Evolutionary conservation across 352 stramenopile genomes (phyloP).

Genomic region (Phytopythium delawarense): DNA sequence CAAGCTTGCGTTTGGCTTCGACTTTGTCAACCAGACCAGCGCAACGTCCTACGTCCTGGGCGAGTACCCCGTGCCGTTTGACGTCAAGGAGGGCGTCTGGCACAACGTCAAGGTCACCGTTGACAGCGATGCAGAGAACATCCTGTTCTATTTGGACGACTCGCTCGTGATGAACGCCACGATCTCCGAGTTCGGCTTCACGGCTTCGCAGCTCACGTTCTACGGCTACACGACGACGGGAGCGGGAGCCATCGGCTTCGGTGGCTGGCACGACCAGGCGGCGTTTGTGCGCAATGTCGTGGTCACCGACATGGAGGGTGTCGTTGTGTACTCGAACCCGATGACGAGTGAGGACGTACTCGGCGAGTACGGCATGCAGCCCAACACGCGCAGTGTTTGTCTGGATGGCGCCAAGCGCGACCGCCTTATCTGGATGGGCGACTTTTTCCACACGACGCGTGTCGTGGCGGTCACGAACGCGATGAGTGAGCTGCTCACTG

Average conservation of each 20-base stretch:
- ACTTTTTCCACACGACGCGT: slow-evolving; percentile 29
- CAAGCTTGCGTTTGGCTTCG: slow-evolving; percentile 21
- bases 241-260: slow-evolving; percentile 21
- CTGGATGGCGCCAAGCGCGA: slow-evolving; percentile 27
- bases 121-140: slow-evolving; percentile 40
- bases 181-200: slow-evolving; percentile 16
- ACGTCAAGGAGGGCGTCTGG: slow-evolving; percentile 67
- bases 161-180: slow-evolving; percentile 25
- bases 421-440: slow-evolving; percentile 27
- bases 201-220: slow-evolving; percentile 10
- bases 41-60: slow-evolving; percentile 25
- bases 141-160: slow-evolving; percentile 17
- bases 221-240: slow-evolving; percentile 16
- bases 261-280: slow-evolving; percentile 22
- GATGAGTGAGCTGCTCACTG: slow-evolving; percentile 20
- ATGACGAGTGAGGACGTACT: slow-evolving; percentile 15
- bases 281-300: slow-evolving; percentile 19
- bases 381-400: slow-evolving; percentile 20
- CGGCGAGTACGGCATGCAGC: slow-evolving; percentile 18
- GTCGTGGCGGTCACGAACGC: slow-evolving; percentile 24
- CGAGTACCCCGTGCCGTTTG: slow-evolving; percentile 44
- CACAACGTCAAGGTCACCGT: slow-evolving; percentile 66
- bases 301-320: slow-evolving; percentile 11
- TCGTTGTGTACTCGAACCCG: slow-evolving; percentile 19
- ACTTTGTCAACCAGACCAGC: slow-evolving; percentile 27